These are phyloP conservation scores for Venturiaceae sp. DNA, from an alignment of 2,329 filamentous ascomycete species.

Conservation along the genomic window DNA sequence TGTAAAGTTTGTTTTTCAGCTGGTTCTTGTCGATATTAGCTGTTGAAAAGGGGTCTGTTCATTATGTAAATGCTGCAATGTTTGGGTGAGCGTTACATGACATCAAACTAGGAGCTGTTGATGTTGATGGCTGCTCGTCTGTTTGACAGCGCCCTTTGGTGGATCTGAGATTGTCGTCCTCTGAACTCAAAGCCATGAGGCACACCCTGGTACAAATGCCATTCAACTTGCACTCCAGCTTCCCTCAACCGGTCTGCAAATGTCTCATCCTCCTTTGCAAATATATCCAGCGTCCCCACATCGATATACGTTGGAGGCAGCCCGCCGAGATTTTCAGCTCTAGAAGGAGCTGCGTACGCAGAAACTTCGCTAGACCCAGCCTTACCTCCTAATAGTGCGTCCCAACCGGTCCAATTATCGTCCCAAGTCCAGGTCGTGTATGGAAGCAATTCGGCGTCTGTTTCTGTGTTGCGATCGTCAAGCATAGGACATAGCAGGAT, in stretches of 20 bases:
- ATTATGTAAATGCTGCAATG: no score
- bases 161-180: neutral
- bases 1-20: no score
- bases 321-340: constrained; percentile 19
- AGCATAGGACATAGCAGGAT: constrained; percentile 39
- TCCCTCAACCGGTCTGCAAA: constrained; percentile 19
- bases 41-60: no score
- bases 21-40: no score
- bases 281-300: constrained; percentile 33
- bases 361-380: no score
- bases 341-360: constrained; percentile 25
- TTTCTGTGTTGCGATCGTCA: constrained; percentile 28
- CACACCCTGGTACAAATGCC: neutral
- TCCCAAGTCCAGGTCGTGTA: constrained; percentile 26
- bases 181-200: neutral
- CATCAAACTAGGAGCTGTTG: no score
- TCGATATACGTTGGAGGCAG: constrained; percentile 36
- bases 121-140: no score
- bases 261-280: constrained; percentile 30
- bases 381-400: constrained; percentile 28
- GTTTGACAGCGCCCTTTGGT: no score
- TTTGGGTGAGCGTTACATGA: no score
- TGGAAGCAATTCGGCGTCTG: constrained; percentile 21
- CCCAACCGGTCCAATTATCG: constrained; percentile 33
- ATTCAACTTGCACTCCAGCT: neutral